A percentile compares a stretch with the other conserved stretches of the same genome.
phyloP scores from a whole-genome alignment of 1,139 yeast species.

The Blastobotrys illinoisensis region DNA sequence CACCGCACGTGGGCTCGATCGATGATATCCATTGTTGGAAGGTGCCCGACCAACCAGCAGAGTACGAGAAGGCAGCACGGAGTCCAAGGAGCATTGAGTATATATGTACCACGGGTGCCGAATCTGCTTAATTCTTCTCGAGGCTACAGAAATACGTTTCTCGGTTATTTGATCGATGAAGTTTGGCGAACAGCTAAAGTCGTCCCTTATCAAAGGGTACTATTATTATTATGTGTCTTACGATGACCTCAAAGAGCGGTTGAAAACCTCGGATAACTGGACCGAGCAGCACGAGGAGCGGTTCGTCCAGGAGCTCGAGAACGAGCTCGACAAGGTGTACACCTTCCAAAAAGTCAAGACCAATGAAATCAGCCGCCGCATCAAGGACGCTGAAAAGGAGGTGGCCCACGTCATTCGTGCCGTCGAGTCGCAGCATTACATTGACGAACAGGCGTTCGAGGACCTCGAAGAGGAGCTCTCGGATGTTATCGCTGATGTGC shows the following conservation, averaged over 20 bases:
- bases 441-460: slow-evolving; percentile 74
- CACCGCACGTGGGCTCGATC: neutral
- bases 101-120: neutral
- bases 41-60: neutral
- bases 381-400: slow-evolving; percentile 69
- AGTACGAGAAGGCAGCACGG: too few species aligned
- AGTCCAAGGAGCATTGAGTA: too few species aligned
- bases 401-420: slow-evolving; percentile 59
- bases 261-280: slow-evolving; percentile 77
- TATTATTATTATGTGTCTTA: slow-evolving; percentile 85
- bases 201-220: slow-evolving; percentile 53
- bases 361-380: slow-evolving; percentile 75
- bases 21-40: neutral
- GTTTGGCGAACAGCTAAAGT: slow-evolving; percentile 40
- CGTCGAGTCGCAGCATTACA: slow-evolving; percentile 32
- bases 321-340: slow-evolving; percentile 84
- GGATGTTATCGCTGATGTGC: slow-evolving; percentile 94
- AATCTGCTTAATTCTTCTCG: too few species aligned
- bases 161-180: slow-evolving; percentile 28
- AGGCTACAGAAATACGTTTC: neutral
- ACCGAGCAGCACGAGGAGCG: slow-evolving; percentile 71
- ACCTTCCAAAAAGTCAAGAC: slow-evolving; percentile 84
- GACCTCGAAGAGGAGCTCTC: slow-evolving; percentile 86
- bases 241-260: slow-evolving; percentile 78
- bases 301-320: slow-evolving; percentile 66